Evolutionary conservation across 345 rosid species (phyloP), one percentile per base, ranked within the genome.

Genomic region (Eutrema japonicum): DNA sequence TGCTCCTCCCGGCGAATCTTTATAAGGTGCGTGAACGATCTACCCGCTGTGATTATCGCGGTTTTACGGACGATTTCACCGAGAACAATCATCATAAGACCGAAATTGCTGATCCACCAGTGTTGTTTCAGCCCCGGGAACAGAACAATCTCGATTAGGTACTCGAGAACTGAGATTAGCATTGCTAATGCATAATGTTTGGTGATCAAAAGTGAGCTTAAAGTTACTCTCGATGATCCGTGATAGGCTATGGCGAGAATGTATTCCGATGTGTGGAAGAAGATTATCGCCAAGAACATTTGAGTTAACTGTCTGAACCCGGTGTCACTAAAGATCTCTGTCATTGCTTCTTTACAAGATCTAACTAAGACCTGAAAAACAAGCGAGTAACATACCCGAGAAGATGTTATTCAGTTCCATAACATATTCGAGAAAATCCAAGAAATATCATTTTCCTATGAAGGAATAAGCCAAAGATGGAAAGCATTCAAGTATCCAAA

Each of bases 11-110:
- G 81, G 37, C 47, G 14, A n/a, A 78, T 54, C 85, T 79, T 85
- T 69, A 88, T 90, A 5, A 88, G 80, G 74, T 90, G 96, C 0
- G 96, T 87, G 81, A 88, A 90, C 32, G 89, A 71, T 18, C 58
- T 75, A n/a, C 92, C 92, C 0, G 96, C 96, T 5, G 92, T 90
- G 70, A 88, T 71, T 56, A 88, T 82, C 0, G 90, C 94, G 47
- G 77, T 58, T 70, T 87, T 90, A 32, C 90, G 73, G 29, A 87
- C 78, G 53, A 85, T 37, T 76, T 90, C 91, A 29, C 93, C 96
- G 4, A 75, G 6, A 8, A 80, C 0, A n/a, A 88, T 84, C 82
- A 82, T 59, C 18, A 50, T 51, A 36, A 90, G 88, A 38, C 93
- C 96, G 1, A 71, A 10, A 66, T 83, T 81, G 81, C 87, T 86